These are phyloP conservation scores for Talinum fruticosum DNA, from an alignment of 148 eudicot species.

Conservation along the genomic window DNA sequence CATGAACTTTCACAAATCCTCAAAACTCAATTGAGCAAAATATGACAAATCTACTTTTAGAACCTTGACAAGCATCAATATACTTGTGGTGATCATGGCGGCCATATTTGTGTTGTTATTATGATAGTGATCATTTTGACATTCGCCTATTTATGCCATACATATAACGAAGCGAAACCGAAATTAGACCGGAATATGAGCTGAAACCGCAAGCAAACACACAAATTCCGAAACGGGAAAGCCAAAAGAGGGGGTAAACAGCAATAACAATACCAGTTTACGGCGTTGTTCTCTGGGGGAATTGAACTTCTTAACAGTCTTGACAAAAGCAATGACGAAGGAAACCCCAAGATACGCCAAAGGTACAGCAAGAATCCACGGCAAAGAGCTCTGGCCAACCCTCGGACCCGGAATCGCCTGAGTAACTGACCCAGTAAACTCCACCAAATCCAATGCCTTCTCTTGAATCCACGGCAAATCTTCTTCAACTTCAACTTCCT, in stretches of 20 bases:
- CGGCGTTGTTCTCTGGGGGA: constrained; percentile 73
- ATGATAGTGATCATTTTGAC: no score
- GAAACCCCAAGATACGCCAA: constrained; percentile 62
- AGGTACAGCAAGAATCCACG: constrained; percentile 82
- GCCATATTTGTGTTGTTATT: no score
- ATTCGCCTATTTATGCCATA: neutral
- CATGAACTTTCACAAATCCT: neutral
- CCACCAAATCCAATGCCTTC: constrained; percentile 87
- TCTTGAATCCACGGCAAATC: constrained; percentile 85
- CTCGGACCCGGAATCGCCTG: constrained; percentile 91
- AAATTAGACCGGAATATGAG: no score
- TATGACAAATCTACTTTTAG: neutral
- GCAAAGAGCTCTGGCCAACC: constrained; percentile 58
- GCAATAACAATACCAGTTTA: constrained; percentile 39
- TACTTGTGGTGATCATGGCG: no score
- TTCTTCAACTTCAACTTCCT: constrained; percentile 57
- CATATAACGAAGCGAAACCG: no score
- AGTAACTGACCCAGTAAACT: constrained; percentile 74
- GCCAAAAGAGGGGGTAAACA: neutral
- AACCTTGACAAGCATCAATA: neutral
- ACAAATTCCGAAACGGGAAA: neutral
- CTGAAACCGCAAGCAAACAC: neutral
- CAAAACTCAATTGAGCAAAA: neutral
- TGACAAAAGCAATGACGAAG: constrained; percentile 53
- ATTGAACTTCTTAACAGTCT: constrained; percentile 55